Base-by-base conservation (phyloP, 2,329 filamentous ascomycete genomes). In the Aureobasidium sp. region DNA sequence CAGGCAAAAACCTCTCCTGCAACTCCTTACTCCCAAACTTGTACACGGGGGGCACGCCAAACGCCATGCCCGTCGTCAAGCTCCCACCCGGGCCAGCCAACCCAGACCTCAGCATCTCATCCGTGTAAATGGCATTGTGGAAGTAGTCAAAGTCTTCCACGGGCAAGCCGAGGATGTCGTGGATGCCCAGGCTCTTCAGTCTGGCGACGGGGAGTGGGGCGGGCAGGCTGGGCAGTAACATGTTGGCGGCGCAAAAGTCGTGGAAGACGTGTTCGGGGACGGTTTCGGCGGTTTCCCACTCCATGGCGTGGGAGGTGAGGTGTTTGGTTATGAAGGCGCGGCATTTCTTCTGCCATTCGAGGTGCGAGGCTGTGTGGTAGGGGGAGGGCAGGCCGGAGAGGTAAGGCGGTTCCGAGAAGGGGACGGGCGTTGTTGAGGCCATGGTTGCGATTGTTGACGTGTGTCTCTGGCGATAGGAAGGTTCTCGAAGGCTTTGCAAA, bases 81-180 rank as follows among this genome's bases (percentile, higher is more conserved):
- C 83, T 83, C 4, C 79, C 82, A 0, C 77, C 68, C 0, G 87
- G 87, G 0, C 88, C 87, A 1, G 78, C 74, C 11, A 89, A 75
- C 11, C 88, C 88, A 1, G 79, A 80, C 15, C 86, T 80, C 17
- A 79, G 75, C 81, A 90, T 84, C 81, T 89, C 88, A 67, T 90
- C 87, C 4, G 75, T 74, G 67, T 86, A 90, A 54, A 91, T 90
- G 58, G 84, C 77, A 0, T 80, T 83, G 68, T 91, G 87, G 10
- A 89, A 75, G 65, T 86, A 85, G 67, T 89, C 87, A 74, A 85
- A 91, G 27, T 91, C 85, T 68, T 90, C 87, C 1, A 91, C 81
- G 1, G 86, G 71, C 0, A 81, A 81, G 1, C 86, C 86, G 0
- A 86, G 75, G 42, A 91, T 82, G 66, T 87, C 81, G 61, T 84